A percentile compares a stretch with the other conserved stretches of the same genome.
Evolutionary conservation across 192 early-diverging fungal genomes (phyloP).

Genomic region (Geranomyces variabilis): DNA sequence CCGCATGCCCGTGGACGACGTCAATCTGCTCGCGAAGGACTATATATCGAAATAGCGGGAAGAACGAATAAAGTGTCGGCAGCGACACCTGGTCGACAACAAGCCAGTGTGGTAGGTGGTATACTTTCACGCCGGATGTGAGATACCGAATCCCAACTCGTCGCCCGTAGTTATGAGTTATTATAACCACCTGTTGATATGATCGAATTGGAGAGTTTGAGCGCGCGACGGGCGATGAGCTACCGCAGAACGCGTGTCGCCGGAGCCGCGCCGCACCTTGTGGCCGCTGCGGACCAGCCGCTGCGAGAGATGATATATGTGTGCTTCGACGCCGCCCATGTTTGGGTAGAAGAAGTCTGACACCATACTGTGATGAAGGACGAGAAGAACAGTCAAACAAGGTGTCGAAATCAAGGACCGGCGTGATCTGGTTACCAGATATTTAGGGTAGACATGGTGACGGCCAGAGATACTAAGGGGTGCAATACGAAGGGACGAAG

Average conservation of each 20-base stretch:
- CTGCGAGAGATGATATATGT: conserved; percentile 90
- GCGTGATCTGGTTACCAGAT: no score
- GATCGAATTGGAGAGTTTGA: neutral
- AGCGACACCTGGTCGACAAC: conserved; percentile 86
- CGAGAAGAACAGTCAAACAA: no score
- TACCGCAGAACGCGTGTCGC: no score
- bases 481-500: no score
- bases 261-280: conserved; percentile 72
- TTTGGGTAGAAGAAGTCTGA: conserved; percentile 99
- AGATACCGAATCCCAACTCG: conserved; percentile 83
- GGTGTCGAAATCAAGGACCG: no score
- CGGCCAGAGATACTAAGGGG: no score
- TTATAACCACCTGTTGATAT: conserved; percentile 71
- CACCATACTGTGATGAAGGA: conserved; percentile 66
- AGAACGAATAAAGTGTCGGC: conserved; percentile 82
- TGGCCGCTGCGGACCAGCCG: conserved; percentile 88
- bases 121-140: conserved; percentile 91
- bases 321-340: conserved; percentile 93
- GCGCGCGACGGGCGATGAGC: no score
- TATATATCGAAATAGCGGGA: conserved; percentile 92
- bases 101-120: conserved; percentile 86
- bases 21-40: conserved; percentile 87
- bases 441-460: no score
- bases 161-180: conserved; percentile 88
- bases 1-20: conserved; percentile 94